A percentile compares a stretch with the other conserved stretches of the same genome.
phyloP scores from a whole-genome alignment of 306 rosid species.

The Quercus engelmannii region DNA sequence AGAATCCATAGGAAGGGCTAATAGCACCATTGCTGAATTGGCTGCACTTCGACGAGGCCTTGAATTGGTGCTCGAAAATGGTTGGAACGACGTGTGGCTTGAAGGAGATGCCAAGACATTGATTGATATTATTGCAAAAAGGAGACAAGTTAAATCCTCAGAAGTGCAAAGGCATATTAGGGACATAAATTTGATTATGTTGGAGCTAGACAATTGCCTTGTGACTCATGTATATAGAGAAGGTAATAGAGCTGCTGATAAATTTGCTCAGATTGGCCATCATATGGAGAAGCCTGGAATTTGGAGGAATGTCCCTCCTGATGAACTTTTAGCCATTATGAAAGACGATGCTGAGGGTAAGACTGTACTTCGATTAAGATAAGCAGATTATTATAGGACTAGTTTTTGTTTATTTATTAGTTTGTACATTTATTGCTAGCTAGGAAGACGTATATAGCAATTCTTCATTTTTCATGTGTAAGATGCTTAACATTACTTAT shows the following conservation, averaged over 20 bases:
- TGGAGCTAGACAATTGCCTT: constrained; percentile 31
- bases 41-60: constrained; percentile 59
- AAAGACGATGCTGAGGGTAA: constrained; percentile 71
- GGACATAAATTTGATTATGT: constrained; percentile 41
- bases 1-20: constrained; percentile 59
- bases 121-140: constrained; percentile 46
- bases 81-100: constrained; percentile 68
- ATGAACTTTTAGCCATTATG: constrained; percentile 39
- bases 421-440: neutral
- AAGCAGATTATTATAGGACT: neutral
- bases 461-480: neutral
- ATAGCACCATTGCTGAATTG: constrained; percentile 59
- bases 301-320: constrained; percentile 54
- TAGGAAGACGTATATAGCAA: neutral
- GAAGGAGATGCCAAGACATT: constrained; percentile 71
- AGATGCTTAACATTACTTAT: neutral
- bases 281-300: constrained; percentile 37
- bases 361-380: constrained; percentile 48
- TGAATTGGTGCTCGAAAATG: constrained; percentile 64
- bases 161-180: constrained; percentile 44
- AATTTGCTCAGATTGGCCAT: constrained; percentile 67
- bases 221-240: constrained; percentile 62
- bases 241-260: constrained; percentile 70
- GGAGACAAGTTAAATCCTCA: constrained; percentile 40
- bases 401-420: neutral